phyloP scores from a whole-genome alignment of 169 alveolate genomes.

The Cryptosporidium ubiquitum region DNA sequence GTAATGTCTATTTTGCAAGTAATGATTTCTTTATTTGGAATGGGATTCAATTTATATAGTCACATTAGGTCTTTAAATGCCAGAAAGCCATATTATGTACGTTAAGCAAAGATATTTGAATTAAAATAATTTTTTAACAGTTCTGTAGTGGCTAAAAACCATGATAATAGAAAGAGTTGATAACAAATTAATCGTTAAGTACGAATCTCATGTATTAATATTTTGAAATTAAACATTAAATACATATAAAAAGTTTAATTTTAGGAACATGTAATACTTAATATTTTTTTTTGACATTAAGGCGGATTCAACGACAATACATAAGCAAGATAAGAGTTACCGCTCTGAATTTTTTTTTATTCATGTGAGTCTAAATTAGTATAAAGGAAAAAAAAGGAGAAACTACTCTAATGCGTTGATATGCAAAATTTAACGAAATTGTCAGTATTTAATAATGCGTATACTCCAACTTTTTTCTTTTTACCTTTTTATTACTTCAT shows the following conservation, averaged over 20 bases:
- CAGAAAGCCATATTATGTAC: conserved; percentile 59
- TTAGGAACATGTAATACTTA: neutral
- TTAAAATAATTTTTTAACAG: too few species aligned
- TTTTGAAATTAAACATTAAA: neutral
- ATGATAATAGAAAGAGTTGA: neutral
- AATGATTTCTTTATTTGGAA: conserved; percentile 38
- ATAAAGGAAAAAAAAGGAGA: neutral
- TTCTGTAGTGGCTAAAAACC: neutral
- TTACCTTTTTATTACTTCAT: neutral
- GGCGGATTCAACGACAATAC: conserved; percentile 73
- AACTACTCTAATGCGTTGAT: neutral
- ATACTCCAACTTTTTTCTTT: neutral
- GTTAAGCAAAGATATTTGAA: neutral
- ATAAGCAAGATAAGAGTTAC: conserved; percentile 39
- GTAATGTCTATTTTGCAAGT: conserved; percentile 37
- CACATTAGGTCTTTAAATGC: neutral
- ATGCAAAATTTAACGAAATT: neutral
- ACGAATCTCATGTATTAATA: too few species aligned
- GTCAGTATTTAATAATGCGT: neutral
- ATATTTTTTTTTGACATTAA: neutral
- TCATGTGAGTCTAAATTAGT: conserved; percentile 37
- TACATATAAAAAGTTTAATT: neutral
- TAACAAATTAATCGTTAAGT: too few species aligned
- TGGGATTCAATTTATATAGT: conserved; percentile 37
- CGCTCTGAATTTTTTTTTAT: conserved; percentile 37